A percentile compares a stretch with the other conserved stretches of the same genome.
Conservation (phyloP, 345 rosid genomes). For the Xanthoceras sorbifolium region DNA sequence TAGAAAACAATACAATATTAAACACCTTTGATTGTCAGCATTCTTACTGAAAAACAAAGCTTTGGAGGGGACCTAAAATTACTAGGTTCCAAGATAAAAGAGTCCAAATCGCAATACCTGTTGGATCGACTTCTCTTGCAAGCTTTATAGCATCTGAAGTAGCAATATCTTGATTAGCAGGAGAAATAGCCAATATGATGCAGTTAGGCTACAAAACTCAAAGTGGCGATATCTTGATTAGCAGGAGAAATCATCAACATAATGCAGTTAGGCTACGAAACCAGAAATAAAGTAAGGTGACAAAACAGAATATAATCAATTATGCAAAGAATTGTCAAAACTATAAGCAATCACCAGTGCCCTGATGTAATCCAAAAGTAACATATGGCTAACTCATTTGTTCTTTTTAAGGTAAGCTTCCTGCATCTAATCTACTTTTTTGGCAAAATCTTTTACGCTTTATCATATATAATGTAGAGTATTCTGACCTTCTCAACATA, state of each 20-base stretch:
- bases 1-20: conserved; percentile 11
- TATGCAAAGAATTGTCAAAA: background rate
- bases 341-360: background rate
- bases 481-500: conserved; percentile 92
- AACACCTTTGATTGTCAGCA: conserved; percentile 10
- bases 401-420: background rate
- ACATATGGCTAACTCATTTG: background rate
- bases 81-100: conserved; percentile 14
- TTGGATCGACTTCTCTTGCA: conserved; percentile 99
- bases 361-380: background rate
- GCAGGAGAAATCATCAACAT: conserved; percentile 13
- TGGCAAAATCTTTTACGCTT: background rate
- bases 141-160: conserved; percentile 99
- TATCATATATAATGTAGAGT: conserved; percentile 17
- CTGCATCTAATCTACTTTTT: background rate
- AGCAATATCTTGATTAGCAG: conserved; percentile 99
- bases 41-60: background rate
- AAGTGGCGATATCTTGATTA: conserved; percentile 21
- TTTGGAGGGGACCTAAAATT: background rate
- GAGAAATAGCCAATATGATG: conserved; percentile 98
- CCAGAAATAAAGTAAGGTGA: background rate
- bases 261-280: background rate
- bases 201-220: conserved; percentile 80
- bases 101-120: conserved; percentile 52
- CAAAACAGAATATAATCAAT: background rate